These are phyloP conservation scores for Hyaloscypha hepaticicola DNA, from an alignment of 495 filamentous ascomycete species.

Conservation along the genomic window DNA sequence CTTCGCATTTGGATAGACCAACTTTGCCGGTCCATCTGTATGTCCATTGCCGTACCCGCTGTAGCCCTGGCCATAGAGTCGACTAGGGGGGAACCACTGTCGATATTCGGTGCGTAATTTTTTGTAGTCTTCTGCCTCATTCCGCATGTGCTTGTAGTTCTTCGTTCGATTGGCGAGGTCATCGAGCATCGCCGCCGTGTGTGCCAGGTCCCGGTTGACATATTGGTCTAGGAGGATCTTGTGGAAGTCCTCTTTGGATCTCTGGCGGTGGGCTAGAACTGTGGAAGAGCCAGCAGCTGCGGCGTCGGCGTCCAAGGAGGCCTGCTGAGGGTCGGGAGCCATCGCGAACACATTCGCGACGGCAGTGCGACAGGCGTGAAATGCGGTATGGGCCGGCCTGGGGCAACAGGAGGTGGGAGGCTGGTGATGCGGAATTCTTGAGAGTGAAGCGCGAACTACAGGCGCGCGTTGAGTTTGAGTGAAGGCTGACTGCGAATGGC, in stretches of 20 bases:
- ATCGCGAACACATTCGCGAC: constrained; percentile 32
- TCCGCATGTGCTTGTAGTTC: constrained; percentile 40
- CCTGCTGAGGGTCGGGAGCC: constrained; percentile 31
- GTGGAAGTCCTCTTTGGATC: constrained; percentile 38
- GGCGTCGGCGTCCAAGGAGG: constrained; percentile 21
- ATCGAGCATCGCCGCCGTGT: constrained; percentile 60
- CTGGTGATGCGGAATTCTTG: background rate
- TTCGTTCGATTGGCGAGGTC: constrained; percentile 34
- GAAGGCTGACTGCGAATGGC: background rate
- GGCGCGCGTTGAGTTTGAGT: constrained; percentile 4
- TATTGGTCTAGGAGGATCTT: constrained; percentile 72
- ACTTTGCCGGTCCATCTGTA: constrained; percentile 59
- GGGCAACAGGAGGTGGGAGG: constrained; percentile 2
- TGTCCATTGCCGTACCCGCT: constrained; percentile 83
- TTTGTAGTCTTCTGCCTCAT: constrained; percentile 49
- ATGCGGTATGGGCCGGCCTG: background rate
- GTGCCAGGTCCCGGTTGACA: constrained; percentile 71
- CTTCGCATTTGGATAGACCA: constrained; percentile 75
- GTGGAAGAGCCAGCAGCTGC: constrained; percentile 13
- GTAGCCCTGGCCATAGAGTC: constrained; percentile 74
- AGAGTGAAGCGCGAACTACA: background rate
- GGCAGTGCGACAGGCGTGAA: constrained; percentile 9
- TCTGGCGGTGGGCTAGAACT: constrained; percentile 23
- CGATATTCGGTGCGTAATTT: constrained; percentile 48
- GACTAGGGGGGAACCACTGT: constrained; percentile 43